A percentile compares a stretch with the other conserved stretches of the same genome.
phyloP scores from a whole-genome alignment of 176 grass and related monocot genomes.

The Ensete ventricosum region DNA sequence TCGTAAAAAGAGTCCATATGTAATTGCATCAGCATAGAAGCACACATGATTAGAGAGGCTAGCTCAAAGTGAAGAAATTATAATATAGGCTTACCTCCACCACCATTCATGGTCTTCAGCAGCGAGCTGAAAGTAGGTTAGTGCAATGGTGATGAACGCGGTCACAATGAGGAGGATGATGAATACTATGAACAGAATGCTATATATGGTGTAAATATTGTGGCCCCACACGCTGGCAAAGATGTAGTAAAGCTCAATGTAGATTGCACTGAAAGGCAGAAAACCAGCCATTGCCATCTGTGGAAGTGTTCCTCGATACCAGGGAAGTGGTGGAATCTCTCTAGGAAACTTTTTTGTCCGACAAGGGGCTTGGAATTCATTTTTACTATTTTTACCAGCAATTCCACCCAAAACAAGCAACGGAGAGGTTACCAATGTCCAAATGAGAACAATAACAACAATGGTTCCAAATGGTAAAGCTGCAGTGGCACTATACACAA shows the following conservation, averaged over 20 bases:
- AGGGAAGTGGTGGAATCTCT: slow-evolving; percentile 78
- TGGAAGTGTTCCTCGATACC: slow-evolving; percentile 65
- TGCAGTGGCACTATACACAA: slow-evolving; percentile 86
- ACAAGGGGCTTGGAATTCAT: slow-evolving; percentile 85
- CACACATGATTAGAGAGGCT: not conserved
- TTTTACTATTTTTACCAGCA: slow-evolving; percentile 91
- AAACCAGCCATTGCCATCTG: slow-evolving; percentile 99
- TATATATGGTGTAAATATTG: slow-evolving; percentile 97
- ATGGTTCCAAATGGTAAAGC: slow-evolving; percentile 92
- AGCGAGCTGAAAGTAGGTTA: slow-evolving; percentile 99
- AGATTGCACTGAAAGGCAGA: slow-evolving; percentile 94
- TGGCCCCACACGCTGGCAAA: slow-evolving; percentile 99
- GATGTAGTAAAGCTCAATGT: slow-evolving; percentile 97
- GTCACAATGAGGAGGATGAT: slow-evolving; percentile 91
- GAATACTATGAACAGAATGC: slow-evolving; percentile 96
- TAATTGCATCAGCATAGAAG: not conserved
- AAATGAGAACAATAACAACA: slow-evolving; percentile 91
- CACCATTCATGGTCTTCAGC: slow-evolving; percentile 99
- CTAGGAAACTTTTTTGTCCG: slow-evolving; percentile 89
- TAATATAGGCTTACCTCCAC: slow-evolving; percentile 63
- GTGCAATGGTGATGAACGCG: slow-evolving; percentile 88
- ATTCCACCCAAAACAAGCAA: slow-evolving; percentile 94
- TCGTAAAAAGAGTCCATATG: not conserved
- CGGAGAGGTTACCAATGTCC: slow-evolving; percentile 90
- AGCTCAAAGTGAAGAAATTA: not conserved